Conservation (phyloP, 2,329 filamentous ascomycete genomes). For the Fusarium dlaminii region DNA sequence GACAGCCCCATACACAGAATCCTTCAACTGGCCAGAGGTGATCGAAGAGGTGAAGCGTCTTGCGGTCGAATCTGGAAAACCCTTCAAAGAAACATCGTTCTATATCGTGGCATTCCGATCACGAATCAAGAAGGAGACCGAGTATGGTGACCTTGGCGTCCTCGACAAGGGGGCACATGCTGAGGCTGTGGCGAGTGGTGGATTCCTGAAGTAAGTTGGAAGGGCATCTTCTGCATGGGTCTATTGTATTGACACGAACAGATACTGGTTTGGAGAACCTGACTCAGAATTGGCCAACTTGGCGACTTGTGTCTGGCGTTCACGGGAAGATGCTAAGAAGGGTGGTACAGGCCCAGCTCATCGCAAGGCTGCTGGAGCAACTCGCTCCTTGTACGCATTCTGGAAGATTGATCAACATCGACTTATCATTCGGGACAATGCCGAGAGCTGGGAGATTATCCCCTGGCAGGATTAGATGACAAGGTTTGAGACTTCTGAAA, state of each 20-base stretch:
- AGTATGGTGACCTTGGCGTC: conserved; percentile 72
- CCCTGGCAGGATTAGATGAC: conserved; percentile 58
- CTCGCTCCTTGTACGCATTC: conserved; percentile 69
- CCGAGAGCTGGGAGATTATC: conserved; percentile 69
- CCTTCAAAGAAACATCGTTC: conserved; percentile 73
- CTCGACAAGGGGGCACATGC: conserved; percentile 83
- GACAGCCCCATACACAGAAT: conserved; percentile 74
- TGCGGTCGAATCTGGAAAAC: conserved; percentile 52
- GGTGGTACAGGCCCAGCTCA: conserved; percentile 70
- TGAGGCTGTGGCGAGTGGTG: conserved; percentile 82
- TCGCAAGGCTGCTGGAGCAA: conserved; percentile 71
- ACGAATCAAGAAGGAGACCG: conserved; percentile 71
- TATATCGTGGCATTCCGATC: conserved; percentile 89
- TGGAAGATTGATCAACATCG: conserved; percentile 77
- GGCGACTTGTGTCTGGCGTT: conserved; percentile 79
- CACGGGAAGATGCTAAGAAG: conserved; percentile 65
- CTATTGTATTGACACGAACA: conserved; percentile 45
- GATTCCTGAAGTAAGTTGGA: conserved; percentile 75
- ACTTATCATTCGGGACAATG: conserved; percentile 73
- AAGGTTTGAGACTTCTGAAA: neutral
- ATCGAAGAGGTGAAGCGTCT: conserved; percentile 67
- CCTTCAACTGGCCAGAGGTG: conserved; percentile 80
- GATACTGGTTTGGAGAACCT: conserved; percentile 88
- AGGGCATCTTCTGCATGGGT: neutral
- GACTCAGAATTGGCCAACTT: conserved; percentile 78